A percentile compares a stretch with the other conserved stretches of the same genome.
Conservation (phyloP, 805 yeast genomes). For the Ogataea corticis region DNA sequence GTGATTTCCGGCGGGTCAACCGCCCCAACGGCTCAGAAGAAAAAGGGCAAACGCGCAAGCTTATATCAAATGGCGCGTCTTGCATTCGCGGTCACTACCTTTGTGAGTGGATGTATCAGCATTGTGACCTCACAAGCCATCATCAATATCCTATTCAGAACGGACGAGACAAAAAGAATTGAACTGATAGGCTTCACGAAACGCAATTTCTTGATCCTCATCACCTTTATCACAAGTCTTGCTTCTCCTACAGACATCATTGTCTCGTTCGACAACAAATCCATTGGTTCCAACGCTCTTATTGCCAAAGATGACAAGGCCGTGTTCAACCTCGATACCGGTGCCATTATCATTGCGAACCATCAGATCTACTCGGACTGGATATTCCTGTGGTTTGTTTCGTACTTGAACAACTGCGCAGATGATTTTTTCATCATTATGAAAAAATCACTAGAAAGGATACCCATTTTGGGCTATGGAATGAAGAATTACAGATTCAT, state of each 20-base stretch:
- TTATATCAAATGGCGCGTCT: slow-evolving; percentile 29
- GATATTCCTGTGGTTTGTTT: slow-evolving; percentile 86
- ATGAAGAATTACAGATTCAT: slow-evolving; percentile 79
- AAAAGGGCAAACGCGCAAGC: slow-evolving; percentile 19
- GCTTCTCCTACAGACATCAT: slow-evolving; percentile 54
- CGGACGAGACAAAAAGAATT: slow-evolving; percentile 38
- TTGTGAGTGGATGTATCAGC: slow-evolving; percentile 41
- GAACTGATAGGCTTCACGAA: slow-evolving; percentile 55
- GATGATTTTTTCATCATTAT: slow-evolving; percentile 71
- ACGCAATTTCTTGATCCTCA: slow-evolving; percentile 53
- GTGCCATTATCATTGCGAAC: slow-evolving; percentile 67
- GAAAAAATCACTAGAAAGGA: slow-evolving; percentile 66
- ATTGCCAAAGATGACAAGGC: slow-evolving; percentile 11
- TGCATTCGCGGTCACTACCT: slow-evolving; percentile 25
- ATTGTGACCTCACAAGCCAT: slow-evolving; percentile 49
- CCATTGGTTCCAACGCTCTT: slow-evolving; percentile 9
- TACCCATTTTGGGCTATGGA: slow-evolving; percentile 84
- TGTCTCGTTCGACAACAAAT: slow-evolving; percentile 40
- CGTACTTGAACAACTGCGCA: slow-evolving; percentile 65
- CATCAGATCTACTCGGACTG: slow-evolving; percentile 96
- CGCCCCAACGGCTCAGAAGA: neutral
- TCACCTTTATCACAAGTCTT: slow-evolving; percentile 50
- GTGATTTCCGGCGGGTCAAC: neutral
- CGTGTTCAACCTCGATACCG: slow-evolving; percentile 23
- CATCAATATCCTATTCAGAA: slow-evolving; percentile 34